Base-by-base conservation (phyloP, 495 filamentous ascomycete genomes). In the Aspergillus leporis region DNA sequence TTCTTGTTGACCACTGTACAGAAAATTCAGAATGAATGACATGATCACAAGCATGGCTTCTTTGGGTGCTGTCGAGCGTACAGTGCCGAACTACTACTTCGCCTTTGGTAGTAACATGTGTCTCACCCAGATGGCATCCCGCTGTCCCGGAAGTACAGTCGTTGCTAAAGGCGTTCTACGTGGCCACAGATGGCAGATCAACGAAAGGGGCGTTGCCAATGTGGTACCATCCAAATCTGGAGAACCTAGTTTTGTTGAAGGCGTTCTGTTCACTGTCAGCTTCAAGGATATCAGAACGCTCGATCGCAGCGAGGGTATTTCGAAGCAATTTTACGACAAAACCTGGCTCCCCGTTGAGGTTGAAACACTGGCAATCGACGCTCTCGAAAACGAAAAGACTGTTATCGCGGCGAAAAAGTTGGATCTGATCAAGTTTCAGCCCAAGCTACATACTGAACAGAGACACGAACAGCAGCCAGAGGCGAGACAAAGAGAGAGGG, bases 71-170 rank as follows among this genome's bases (percentile, higher is more conserved):
- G 4, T 9, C 30, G 4, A 4, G 30, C 30, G 30, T 9, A 32
- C 30, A 32, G 30, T 5, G 30, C 30, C 30, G 9, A 32, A 32
- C 30, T 32, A 32, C 40, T 58, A 58, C 31, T 58, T 58, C 43
- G 45, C 55, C 12, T 58, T 32, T 43, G 55, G 55, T 14, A 50
- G 55, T 31, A 58, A 58, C 21, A 58, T 58, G 55, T 30, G 40
- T 9, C 55, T 58, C 46, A 28, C 28, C 4, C 46, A 58, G 47
- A 58, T 58, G 55, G 55, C 55, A 5, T 21, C 46, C 18, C 45
- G 47, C 25, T 58, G 46, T 50, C 46, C 30, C 7, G 45, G 19
- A 19, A 58, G 55, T 25, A 58, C 10, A 9, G 7, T 58, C 12
- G n/a, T 58, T 9, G 46, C 18, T 1, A 58, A 16, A 38, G 55